Evolutionary conservation across 2,329 filamentous ascomycete species (phyloP).

Genomic region (Seiridium unicorne): DNA sequence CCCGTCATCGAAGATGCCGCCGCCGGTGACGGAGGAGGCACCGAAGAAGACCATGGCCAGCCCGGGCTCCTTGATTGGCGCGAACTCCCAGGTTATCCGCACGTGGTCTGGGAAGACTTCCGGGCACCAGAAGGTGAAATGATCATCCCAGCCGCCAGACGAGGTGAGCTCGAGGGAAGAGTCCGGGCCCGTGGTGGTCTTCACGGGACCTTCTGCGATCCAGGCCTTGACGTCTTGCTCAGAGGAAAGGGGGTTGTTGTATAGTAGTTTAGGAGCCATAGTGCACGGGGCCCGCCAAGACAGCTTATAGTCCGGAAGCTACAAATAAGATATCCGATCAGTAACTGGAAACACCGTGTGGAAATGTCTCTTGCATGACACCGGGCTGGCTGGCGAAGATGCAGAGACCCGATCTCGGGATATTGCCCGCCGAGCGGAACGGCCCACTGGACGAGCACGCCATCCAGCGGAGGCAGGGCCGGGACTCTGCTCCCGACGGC

Average conservation of each 20-base stretch:
- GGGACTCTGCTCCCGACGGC: too few relatives aligned
- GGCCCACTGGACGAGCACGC: neutral
- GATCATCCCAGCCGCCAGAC: neutral
- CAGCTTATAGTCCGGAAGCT: neutral
- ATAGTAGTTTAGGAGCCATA: neutral
- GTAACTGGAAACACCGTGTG: neutral
- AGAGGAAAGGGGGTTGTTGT: neutral
- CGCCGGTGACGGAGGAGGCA: neutral
- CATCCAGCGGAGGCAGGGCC: neutral
- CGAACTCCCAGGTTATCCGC: slow-evolving; percentile 3
- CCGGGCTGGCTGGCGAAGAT: too few relatives aligned
- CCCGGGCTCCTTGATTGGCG: neutral
- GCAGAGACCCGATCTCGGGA: neutral
- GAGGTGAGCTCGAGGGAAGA: neutral
- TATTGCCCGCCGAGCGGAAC: neutral
- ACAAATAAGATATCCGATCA: neutral
- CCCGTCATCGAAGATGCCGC: neutral
- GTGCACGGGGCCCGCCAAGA: neutral
- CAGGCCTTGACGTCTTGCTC: neutral
- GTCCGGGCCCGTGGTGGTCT: neutral
- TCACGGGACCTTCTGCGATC: neutral
- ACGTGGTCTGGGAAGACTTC: neutral
- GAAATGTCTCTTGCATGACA: neutral
- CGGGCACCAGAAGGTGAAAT: slow-evolving; percentile 6
- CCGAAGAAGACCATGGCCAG: slow-evolving; percentile 6